A percentile compares a stretch with the other conserved stretches of the same genome.
phyloP scores from a whole-genome alignment of 192 early-diverging fungal genomes.

The Coemansia sp. region DNA sequence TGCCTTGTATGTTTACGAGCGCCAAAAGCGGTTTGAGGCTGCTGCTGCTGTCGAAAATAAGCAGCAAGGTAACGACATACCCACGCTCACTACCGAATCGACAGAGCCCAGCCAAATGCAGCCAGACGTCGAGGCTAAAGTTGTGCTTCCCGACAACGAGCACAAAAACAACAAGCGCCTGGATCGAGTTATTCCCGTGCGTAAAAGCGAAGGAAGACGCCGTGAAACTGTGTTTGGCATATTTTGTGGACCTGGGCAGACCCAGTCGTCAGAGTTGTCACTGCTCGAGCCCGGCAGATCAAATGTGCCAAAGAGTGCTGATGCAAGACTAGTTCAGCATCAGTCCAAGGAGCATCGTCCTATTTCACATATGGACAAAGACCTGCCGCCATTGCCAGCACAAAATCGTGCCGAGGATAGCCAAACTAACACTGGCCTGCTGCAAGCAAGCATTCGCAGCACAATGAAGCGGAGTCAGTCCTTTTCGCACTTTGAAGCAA shows the following conservation, averaged over 20 bases:
- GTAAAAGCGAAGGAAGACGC: constrained; percentile 15
- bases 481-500: constrained; percentile 23
- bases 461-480: constrained; percentile 33
- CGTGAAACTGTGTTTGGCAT: constrained; percentile 38
- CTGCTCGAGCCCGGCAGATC: neutral
- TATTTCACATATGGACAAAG: constrained; percentile 23
- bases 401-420: neutral
- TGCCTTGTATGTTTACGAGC: constrained; percentile 39
- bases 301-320: neutral
- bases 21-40: constrained; percentile 22
- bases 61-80: constrained; percentile 7
- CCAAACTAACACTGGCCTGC: neutral
- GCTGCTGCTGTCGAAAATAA: neutral
- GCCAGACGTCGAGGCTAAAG: neutral
- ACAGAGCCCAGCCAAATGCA: neutral
- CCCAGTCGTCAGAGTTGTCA: neutral
- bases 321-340: no score
- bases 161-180: constrained; percentile 9
- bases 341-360: neutral
- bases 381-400: constrained; percentile 22
- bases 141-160: constrained; percentile 10
- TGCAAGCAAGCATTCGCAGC: constrained; percentile 3
- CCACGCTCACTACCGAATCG: constrained; percentile 7
- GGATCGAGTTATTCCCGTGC: neutral
- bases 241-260: constrained; percentile 18